phyloP scores from a whole-genome alignment of 1,139 yeast species.

The Suhomyces wounanorum region DNA sequence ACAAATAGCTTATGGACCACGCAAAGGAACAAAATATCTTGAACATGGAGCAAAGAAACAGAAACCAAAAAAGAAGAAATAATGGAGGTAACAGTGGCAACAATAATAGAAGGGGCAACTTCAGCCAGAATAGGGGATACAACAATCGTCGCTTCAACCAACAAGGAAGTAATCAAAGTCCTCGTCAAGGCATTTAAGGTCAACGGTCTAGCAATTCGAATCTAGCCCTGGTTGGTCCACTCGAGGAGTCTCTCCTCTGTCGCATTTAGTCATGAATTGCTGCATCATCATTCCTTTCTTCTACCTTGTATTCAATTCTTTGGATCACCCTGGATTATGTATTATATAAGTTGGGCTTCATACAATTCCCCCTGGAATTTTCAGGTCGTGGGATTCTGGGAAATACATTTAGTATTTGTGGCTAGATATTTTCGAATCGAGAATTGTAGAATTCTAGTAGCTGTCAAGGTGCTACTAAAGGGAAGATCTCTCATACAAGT shows the following conservation, averaged over 20 bases:
- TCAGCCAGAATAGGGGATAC: constrained; percentile 16
- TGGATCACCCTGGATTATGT: constrained; percentile 13
- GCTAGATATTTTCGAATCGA: neutral
- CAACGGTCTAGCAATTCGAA: constrained; percentile 2
- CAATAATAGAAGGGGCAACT: constrained; percentile 14
- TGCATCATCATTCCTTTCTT: constrained; percentile 3
- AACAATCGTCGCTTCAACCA: constrained; percentile 17
- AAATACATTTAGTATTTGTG: constrained; percentile 12
- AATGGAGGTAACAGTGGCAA: constrained; percentile 12
- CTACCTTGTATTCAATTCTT: constrained; percentile 10
- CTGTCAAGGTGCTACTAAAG: neutral
- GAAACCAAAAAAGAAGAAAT: constrained; percentile 49
- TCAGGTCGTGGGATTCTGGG: constrained; percentile 10
- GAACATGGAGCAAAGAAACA: constrained; percentile 54
- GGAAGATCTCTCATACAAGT: neutral
- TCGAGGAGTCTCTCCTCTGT: neutral
- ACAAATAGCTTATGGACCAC: constrained; percentile 70
- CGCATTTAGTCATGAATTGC: constrained; percentile 6
- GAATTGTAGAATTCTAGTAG: neutral
- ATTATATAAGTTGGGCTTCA: constrained; percentile 12
- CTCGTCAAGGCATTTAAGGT: constrained; percentile 17
- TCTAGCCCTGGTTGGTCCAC: constrained; percentile 8
- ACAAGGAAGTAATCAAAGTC: constrained; percentile 11
- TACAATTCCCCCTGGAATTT: constrained; percentile 8
- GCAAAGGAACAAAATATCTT: constrained; percentile 68